A percentile compares a stretch with the other conserved stretches of the same genome.
Conservation (phyloP, 805 yeast species). For the Candida michaelii region DNA sequence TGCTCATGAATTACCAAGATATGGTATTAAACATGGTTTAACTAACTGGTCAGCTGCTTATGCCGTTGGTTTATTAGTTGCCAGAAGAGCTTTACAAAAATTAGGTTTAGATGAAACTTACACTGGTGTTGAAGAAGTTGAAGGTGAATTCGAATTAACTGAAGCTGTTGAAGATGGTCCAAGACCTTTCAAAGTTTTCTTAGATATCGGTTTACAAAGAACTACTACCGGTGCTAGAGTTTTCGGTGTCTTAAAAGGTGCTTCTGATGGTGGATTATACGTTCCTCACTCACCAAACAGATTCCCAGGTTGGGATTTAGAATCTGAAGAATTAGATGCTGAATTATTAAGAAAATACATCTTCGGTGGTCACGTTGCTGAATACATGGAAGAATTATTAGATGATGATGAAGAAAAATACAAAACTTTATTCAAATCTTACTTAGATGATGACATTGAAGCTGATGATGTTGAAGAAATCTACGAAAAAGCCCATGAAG, state of each 20-base stretch:
- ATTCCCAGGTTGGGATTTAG: constrained; percentile 99
- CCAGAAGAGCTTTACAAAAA: constrained; percentile 98
- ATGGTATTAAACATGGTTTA: constrained; percentile 97
- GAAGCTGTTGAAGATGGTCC: constrained; percentile 99
- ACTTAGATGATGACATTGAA: constrained; percentile 95
- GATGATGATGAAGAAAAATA: constrained; percentile 99
- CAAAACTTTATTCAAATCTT: constrained; percentile 93
- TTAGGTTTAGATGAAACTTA: constrained; percentile 98
- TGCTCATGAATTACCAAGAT: constrained; percentile 97
- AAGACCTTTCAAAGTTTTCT: constrained; percentile 99
- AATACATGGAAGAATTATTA: constrained; percentile 99
- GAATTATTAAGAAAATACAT: constrained; percentile 98
- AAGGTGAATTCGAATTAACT: constrained; percentile 97
- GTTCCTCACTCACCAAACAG: constrained; percentile 99
- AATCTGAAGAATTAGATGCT: constrained; percentile 96
- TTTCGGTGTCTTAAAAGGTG: constrained; percentile 99
- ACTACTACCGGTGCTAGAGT: constrained; percentile 99
- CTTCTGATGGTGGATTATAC: constrained; percentile 99
- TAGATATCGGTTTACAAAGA: constrained; percentile 99
- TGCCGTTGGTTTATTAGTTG: constrained; percentile 97
- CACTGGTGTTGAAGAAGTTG: constrained; percentile 98
- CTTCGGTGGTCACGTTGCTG: constrained; percentile 99
- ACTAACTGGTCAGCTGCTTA: constrained; percentile 99
- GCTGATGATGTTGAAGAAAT: constrained; percentile 96
- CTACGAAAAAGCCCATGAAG: constrained; percentile 91